Percentiles rank a stretch among this genome's conserved stretches.
Evolutionary conservation across 805 yeast species (phyloP).

Genomic region (Zygoascus ofunaensis): DNA sequence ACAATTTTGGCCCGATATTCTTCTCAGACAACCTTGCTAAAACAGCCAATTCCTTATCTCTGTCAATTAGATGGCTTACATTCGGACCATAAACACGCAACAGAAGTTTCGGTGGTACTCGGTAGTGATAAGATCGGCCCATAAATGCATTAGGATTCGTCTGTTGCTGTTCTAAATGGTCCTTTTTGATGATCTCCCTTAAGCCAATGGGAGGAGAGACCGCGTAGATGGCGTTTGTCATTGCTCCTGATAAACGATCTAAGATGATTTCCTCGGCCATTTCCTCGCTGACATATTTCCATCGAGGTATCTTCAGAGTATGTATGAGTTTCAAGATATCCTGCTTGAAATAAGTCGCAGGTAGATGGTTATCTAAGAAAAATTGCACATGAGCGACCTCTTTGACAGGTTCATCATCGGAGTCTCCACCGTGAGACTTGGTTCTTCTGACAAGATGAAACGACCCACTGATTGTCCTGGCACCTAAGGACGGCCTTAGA

Average conservation of each 20-base stretch:
- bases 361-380: constrained; percentile 64
- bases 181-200: constrained; percentile 28
- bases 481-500: not conserved
- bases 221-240: constrained; percentile 82
- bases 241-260: constrained; percentile 77
- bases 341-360: constrained; percentile 74
- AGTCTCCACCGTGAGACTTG: not conserved
- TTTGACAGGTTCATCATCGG: constrained; percentile 1
- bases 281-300: constrained; percentile 49
- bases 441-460: not conserved
- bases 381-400: constrained; percentile 36
- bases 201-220: constrained; percentile 46
- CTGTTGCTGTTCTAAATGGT: constrained; percentile 2
- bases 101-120: constrained; percentile 50
- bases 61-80: constrained; percentile 75
- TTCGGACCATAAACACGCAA: constrained; percentile 84
- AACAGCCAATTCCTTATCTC: constrained; percentile 68
- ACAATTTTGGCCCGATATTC: constrained; percentile 77
- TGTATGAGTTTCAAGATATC: constrained; percentile 63
- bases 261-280: constrained; percentile 40
- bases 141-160: constrained; percentile 6
- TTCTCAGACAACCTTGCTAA: constrained; percentile 64
- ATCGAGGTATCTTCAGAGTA: constrained; percentile 59
- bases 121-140: constrained; percentile 21
- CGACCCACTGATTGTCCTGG: not conserved